Percentiles rank a stretch among this genome's conserved stretches.
These are phyloP conservation scores for Epichloe typhina DNA, from an alignment of 2,329 filamentous ascomycete genomes.

Conservation along the genomic window DNA sequence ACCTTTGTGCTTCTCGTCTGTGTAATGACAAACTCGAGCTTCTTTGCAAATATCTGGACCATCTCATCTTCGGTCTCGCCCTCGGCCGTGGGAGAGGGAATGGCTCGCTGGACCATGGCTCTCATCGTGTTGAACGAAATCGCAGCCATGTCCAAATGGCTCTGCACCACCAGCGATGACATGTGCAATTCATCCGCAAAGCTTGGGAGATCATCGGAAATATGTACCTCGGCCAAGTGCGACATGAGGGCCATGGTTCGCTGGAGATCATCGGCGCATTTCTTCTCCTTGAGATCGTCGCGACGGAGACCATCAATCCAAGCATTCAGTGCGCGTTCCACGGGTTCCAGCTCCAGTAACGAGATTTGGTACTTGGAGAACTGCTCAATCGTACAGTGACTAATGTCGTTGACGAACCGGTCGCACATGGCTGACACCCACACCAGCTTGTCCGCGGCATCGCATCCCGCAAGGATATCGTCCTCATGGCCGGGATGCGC, in stretches of 20 bases:
- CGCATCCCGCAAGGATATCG: slow-evolving; percentile 66
- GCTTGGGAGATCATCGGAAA: slow-evolving; percentile 54
- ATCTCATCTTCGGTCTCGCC: slow-evolving; percentile 46
- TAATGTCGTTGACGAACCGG: slow-evolving; percentile 70
- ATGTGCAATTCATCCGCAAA: slow-evolving; percentile 72
- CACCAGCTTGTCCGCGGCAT: slow-evolving; percentile 71
- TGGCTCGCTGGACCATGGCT: slow-evolving; percentile 51
- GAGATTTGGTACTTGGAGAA: slow-evolving; percentile 71
- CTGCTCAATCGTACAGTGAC: slow-evolving; percentile 60
- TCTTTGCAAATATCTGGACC: slow-evolving; percentile 53
- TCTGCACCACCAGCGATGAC: slow-evolving; percentile 63
- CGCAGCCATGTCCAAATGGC: slow-evolving; percentile 67
- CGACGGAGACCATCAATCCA: slow-evolving; percentile 77
- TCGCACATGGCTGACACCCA: slow-evolving; percentile 76
- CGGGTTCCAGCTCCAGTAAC: slow-evolving; percentile 76
- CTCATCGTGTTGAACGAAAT: slow-evolving; percentile 51
- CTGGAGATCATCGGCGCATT: slow-evolving; percentile 69
- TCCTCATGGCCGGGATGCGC: slow-evolving; percentile 58
- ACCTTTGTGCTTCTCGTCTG: slow-evolving; percentile 77
- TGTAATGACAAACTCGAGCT: slow-evolving; percentile 57
- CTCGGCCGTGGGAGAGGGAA: slow-evolving; percentile 26
- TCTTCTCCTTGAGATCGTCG: slow-evolving; percentile 75
- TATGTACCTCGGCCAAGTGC: slow-evolving; percentile 74
- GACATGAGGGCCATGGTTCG: slow-evolving; percentile 74
- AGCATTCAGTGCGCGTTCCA: slow-evolving; percentile 75